These are phyloP conservation scores for Monosporozyma aerobia DNA, from an alignment of 805 yeast species.

Conservation along the genomic window DNA sequence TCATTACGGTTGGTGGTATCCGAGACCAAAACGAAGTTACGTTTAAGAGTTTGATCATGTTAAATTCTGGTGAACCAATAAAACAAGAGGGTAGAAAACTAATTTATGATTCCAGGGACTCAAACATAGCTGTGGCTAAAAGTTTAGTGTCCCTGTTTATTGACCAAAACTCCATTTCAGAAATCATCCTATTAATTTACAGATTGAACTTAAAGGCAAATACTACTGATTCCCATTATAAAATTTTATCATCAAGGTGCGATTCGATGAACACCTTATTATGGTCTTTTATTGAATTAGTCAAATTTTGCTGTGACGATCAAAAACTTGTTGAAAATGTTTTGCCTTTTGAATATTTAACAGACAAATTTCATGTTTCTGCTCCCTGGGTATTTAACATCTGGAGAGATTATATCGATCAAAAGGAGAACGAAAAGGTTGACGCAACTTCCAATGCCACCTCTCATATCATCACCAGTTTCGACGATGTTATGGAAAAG, in stretches of 20 bases:
- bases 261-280: slow-evolving; percentile 67
- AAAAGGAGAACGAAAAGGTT: slow-evolving; percentile 14
- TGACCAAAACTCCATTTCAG: slow-evolving; percentile 41
- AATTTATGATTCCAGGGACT: slow-evolving; percentile 44
- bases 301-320: slow-evolving; percentile 40
- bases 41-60: slow-evolving; percentile 49
- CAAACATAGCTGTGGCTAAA: slow-evolving; percentile 38
- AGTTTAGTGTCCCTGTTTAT: slow-evolving; percentile 41
- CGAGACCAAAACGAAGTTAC: slow-evolving; percentile 61
- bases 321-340: slow-evolving; percentile 31
- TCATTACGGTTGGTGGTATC: slow-evolving; percentile 72
- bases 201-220: slow-evolving; percentile 35
- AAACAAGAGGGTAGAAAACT: slow-evolving; percentile 45
- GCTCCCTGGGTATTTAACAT: slow-evolving; percentile 65
- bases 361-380: slow-evolving; percentile 37
- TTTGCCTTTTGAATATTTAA: slow-evolving; percentile 35
- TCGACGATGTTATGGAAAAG: slow-evolving; percentile 8
- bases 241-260: slow-evolving; percentile 57
- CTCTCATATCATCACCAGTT: background rate
- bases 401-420: slow-evolving; percentile 49
- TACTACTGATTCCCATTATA: slow-evolving; percentile 43
- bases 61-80: slow-evolving; percentile 57
- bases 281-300: slow-evolving; percentile 52
- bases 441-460: background rate
- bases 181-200: slow-evolving; percentile 57